Conservation (phyloP, 495 filamentous ascomycete species). For the Penicillium subrubescens region DNA sequence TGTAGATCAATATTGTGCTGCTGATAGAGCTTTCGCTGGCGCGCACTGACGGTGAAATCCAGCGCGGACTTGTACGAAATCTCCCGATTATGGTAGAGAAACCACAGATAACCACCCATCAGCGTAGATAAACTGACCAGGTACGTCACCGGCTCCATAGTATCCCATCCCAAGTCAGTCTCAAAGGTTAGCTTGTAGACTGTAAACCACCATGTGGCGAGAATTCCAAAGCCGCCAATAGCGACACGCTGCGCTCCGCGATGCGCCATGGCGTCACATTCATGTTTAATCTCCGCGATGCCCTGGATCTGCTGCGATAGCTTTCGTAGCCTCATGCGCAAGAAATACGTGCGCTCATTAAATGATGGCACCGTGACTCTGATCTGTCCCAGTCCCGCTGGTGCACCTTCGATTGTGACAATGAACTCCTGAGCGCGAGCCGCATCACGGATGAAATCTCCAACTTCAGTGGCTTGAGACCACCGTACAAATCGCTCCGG, state of each 20-base stretch:
- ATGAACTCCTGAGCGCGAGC: conserved; percentile 81
- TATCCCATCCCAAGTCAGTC: conserved; percentile 82
- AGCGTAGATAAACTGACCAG: conserved; percentile 79
- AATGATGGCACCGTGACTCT: conserved; percentile 82
- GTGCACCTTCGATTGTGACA: conserved; percentile 75
- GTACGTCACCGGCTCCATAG: conserved; percentile 91
- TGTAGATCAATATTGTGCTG: conserved; percentile 70
- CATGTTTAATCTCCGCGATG: conserved; percentile 71
- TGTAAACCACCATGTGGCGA: conserved; percentile 76
- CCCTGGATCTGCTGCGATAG: conserved; percentile 65
- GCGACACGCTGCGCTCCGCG: conserved; percentile 76
- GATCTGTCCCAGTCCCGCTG: conserved; percentile 61
- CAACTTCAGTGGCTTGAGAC: conserved; percentile 86
- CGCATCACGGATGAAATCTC: conserved; percentile 93
- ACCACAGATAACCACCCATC: conserved; percentile 91
- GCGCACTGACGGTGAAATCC: conserved; percentile 77
- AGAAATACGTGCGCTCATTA: conserved; percentile 83
- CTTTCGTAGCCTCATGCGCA: conserved; percentile 73
- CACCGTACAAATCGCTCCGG: conserved; percentile 74
- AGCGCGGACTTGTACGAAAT: conserved; percentile 82
- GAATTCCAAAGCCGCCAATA: conserved; percentile 70
- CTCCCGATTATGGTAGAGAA: conserved; percentile 89
- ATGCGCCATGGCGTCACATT: conserved; percentile 80
- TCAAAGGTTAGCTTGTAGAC: conserved; percentile 81
- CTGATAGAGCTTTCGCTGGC: conserved; percentile 78